These are phyloP conservation scores for Colletotrichum trifolii DNA, from an alignment of 2,329 filamentous ascomycete species.

Conservation along the genomic window DNA sequence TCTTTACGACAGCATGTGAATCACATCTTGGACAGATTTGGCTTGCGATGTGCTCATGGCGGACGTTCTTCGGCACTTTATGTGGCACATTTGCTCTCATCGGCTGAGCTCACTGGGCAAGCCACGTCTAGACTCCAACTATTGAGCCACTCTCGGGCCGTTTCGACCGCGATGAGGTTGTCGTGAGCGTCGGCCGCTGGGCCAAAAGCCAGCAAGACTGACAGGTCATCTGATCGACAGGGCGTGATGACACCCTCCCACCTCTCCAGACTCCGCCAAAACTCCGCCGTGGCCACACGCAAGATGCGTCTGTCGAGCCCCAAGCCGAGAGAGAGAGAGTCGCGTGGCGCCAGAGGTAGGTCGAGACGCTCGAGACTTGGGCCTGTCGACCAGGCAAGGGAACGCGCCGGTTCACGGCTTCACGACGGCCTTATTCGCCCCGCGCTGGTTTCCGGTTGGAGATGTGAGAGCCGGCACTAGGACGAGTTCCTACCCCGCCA, in stretches of 20 bases:
- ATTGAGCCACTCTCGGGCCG: constrained; percentile 13
- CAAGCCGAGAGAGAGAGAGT: too few species aligned
- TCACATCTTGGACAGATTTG: neutral
- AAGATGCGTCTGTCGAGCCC: neutral
- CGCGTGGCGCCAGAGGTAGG: neutral
- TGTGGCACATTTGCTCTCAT: neutral
- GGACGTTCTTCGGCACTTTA: constrained; percentile 15
- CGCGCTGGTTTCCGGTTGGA: constrained; percentile 31
- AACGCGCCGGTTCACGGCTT: constrained; percentile 1
- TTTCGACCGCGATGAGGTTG: neutral
- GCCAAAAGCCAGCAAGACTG: neutral
- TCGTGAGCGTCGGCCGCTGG: neutral
- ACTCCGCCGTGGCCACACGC: constrained; percentile 17
- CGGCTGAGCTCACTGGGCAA: neutral
- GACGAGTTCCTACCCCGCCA: constrained; percentile 17
- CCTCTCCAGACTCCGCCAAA: constrained; percentile 21
- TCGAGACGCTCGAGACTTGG: neutral
- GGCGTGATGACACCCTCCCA: constrained; percentile 10
- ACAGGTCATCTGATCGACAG: constrained; percentile 24
- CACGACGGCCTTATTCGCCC: constrained; percentile 22
- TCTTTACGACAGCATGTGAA: too few species aligned
- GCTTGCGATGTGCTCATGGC: neutral
- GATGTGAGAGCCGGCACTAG: constrained; percentile 28
- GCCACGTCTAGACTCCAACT: too few species aligned
- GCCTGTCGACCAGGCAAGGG: neutral